Percentiles rank a stretch among this genome's conserved stretches.
These are phyloP conservation scores for Geotrichum restrictum DNA, from an alignment of 1,139 yeast genomes.

Conservation along the genomic window DNA sequence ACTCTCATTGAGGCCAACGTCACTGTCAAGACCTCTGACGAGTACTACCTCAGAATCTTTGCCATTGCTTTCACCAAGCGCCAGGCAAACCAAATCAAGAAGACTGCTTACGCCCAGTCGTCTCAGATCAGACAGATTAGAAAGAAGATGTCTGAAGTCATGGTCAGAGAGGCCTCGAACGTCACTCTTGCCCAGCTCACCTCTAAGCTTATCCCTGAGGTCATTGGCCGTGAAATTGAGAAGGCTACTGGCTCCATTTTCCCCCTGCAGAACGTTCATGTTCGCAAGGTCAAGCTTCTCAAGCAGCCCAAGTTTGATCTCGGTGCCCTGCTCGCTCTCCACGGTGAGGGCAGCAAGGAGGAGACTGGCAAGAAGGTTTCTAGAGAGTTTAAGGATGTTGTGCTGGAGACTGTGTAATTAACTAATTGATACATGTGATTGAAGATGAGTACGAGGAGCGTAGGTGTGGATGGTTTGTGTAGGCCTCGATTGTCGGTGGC, in stretches of 20 bases:
- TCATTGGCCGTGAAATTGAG: slow-evolving; percentile 86
- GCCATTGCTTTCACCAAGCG: slow-evolving; percentile 93
- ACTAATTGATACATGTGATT: neutral
- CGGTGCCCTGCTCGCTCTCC: slow-evolving; percentile 82
- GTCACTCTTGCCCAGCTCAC: slow-evolving; percentile 84
- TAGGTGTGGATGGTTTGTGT: too few species aligned
- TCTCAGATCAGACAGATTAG: slow-evolving; percentile 83
- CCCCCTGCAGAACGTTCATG: slow-evolving; percentile 89
- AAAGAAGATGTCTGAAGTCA: slow-evolving; percentile 82
- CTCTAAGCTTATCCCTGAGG: slow-evolving; percentile 85
- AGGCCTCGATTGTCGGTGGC: too few species aligned
- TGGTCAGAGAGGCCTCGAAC: slow-evolving; percentile 80
- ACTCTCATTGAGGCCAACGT: slow-evolving; percentile 86
- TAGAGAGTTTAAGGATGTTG: slow-evolving; percentile 84
- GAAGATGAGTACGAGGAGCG: too few species aligned
- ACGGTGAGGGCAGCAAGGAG: slow-evolving; percentile 77
- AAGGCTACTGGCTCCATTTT: slow-evolving; percentile 77
- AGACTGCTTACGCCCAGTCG: slow-evolving; percentile 86
- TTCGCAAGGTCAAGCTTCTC: slow-evolving; percentile 86
- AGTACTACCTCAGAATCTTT: slow-evolving; percentile 81
- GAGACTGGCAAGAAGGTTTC: slow-evolving; percentile 89
- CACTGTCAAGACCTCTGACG: slow-evolving; percentile 88
- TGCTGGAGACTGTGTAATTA: slow-evolving; percentile 72
- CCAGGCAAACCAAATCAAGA: slow-evolving; percentile 83
- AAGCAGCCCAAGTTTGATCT: slow-evolving; percentile 89